These are phyloP conservation scores for Hymenoscyphus occultus DNA, from an alignment of 2,329 filamentous ascomycete genomes.

Conservation along the genomic window DNA sequence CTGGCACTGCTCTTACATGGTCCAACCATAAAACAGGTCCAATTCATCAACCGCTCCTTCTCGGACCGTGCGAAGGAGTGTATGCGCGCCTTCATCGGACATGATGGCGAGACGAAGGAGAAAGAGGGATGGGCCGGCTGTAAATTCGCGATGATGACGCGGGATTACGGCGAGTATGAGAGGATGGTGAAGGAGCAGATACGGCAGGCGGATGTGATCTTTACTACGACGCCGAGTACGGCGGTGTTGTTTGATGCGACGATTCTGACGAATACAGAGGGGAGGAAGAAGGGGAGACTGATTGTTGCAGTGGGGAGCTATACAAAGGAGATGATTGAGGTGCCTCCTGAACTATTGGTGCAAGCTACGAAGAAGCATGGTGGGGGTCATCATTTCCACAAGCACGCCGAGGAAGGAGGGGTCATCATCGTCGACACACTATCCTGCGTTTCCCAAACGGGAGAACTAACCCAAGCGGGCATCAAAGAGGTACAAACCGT, in stretches of 20 bases:
- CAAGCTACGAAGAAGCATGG: constrained; percentile 57
- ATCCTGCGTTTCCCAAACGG: constrained; percentile 76
- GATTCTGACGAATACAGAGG: constrained; percentile 70
- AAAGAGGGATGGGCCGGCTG: constrained; percentile 61
- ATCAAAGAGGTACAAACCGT: constrained; percentile 73
- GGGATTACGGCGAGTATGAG: constrained; percentile 64
- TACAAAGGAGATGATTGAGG: constrained; percentile 73
- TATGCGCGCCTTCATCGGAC: constrained; percentile 47
- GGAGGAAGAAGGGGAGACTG: constrained; percentile 66
- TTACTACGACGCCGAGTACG: constrained; percentile 79
- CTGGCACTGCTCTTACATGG: constrained; percentile 74
- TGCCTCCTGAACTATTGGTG: constrained; percentile 72
- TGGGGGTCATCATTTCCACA: constrained; percentile 61
- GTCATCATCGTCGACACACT: constrained; percentile 73
- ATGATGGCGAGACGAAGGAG: constrained; percentile 45
- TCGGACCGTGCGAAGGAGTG: constrained; percentile 53
- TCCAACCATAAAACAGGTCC: constrained; percentile 69
- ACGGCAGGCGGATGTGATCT: constrained; percentile 72
- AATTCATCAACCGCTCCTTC: constrained; percentile 78
- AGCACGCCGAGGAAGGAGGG: constrained; percentile 60
- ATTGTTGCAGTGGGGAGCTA: constrained; percentile 71
- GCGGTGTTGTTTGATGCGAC: constrained; percentile 71
- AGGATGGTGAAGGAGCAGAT: constrained; percentile 70
- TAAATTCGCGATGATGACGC: constrained; percentile 68
- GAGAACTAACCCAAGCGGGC: constrained; percentile 78